Conservation (phyloP, 805 yeast genomes). For the Lipomyces chichibuensis region DNA sequence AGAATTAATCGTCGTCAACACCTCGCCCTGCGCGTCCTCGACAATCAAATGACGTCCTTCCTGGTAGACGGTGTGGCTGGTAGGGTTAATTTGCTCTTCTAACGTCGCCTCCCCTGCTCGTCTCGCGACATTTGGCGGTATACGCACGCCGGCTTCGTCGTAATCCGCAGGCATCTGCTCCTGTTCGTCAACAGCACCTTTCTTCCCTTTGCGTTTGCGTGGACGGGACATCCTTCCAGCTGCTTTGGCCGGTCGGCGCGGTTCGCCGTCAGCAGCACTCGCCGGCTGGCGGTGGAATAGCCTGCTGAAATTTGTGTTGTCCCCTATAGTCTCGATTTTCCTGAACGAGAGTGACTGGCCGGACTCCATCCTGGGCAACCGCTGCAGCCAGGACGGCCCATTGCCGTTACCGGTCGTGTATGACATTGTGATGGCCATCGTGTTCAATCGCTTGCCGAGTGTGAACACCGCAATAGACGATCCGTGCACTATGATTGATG, state of each 20-base stretch:
- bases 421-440: constrained; percentile 90
- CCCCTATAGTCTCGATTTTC: constrained; percentile 70
- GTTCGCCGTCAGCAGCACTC: constrained; percentile 12
- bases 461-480: constrained; percentile 81
- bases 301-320: constrained; percentile 18
- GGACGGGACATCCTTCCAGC: constrained; percentile 32
- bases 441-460: constrained; percentile 82
- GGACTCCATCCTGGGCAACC: constrained; percentile 78
- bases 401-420: constrained; percentile 72
- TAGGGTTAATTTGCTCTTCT: constrained; percentile 29
- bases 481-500: constrained; percentile 90
- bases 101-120: constrained; percentile 27
- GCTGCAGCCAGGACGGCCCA: constrained; percentile 74
- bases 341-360: constrained; percentile 81
- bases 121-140: constrained; percentile 15
- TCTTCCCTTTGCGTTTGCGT: constrained; percentile 5
- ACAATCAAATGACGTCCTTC: constrained; percentile 73
- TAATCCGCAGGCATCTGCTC: constrained; percentile 8
- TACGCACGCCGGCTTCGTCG: constrained; percentile 17
- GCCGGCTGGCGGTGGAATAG: constrained; percentile 23
- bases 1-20: constrained; percentile 51
- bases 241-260: constrained; percentile 30
- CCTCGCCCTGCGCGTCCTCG: constrained; percentile 85
- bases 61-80: constrained; percentile 53
- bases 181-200: constrained; percentile 2